Base-by-base conservation (phyloP, 805 yeast genomes). In the Lipomyces sp. region DNA sequence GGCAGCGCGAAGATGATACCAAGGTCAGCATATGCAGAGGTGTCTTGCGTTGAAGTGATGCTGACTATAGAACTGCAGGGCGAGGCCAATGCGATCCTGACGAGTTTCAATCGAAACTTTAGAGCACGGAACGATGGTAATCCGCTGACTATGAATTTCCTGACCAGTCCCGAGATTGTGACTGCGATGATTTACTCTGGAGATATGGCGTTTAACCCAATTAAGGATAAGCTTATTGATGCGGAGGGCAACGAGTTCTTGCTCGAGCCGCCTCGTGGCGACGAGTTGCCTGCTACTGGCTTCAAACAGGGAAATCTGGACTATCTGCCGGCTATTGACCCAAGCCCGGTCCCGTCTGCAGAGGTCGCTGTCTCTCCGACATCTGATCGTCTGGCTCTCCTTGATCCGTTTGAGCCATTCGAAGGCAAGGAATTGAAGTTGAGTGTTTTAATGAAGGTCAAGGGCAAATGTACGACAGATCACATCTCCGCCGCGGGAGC, bases 401-500 rank as follows among this genome's bases (percentile, higher is more conserved):
- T 91, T 75, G 83, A 84, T 65, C 97, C 98, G 67, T 91, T 91
- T 83, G 79, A 84, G 71, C 77, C 95, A 62, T 91, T 97, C 96
- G 84, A 91, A 70, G 97, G 97, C 72, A 85, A 88, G 79, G 98
- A 91, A 70, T 88, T 95, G 65, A 70, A 72, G 62, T 76, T 91
- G 79, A 97, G 96, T 74, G 91, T 91, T 66, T 83, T 91, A 76
- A 87, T 91, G 75, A 91, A 93, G 79, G 86, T 96, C 63, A 77
- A 84, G 59, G 98, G 97, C 77, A 91, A 91, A 82, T 90, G 97
- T 72, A 91, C 98, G 67, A 91, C 98, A 65, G 98, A 91, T 78
- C 98, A 91, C 78, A 91, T 91, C 68, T 91, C 98, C 68, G 90
- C 88, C 95, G 98, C 98, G 70, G 98, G 98, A 77, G 97, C 98